A percentile compares a stretch with the other conserved stretches of the same genome.
Evolutionary conservation across 1,284 basidiomycete genomes (phyloP).

Genomic region (Microbotryum silenes-acaulis): DNA sequence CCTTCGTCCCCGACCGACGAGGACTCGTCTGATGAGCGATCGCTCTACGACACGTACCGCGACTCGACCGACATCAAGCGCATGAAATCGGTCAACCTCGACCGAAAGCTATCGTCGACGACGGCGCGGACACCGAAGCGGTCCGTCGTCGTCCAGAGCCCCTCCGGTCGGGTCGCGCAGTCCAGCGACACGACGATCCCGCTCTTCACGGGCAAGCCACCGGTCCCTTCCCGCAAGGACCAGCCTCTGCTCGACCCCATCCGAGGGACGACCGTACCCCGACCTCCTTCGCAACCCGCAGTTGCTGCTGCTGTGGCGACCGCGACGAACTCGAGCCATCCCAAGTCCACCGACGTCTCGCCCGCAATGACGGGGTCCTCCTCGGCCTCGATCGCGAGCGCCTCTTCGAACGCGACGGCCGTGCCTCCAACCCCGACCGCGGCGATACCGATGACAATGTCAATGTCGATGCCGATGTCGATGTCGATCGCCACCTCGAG

Average conservation of each 20-base stretch:
- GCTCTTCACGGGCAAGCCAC: constrained; percentile 27
- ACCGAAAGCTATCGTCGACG: constrained; percentile 81
- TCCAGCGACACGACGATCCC: constrained; percentile 47
- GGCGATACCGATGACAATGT: background rate
- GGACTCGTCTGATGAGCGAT: constrained; percentile 35
- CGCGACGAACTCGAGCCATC: too few relatives aligned
- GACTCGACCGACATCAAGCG: constrained; percentile 85
- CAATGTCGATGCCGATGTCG: background rate
- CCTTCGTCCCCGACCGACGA: constrained; percentile 60
- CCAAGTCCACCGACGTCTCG: too few relatives aligned
- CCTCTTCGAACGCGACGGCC: background rate
- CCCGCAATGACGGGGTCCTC: background rate
- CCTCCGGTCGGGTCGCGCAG: constrained; percentile 78
- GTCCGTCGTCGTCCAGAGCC: constrained; percentile 91
- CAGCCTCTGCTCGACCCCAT: constrained; percentile 31
- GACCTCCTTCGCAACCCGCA: constrained; percentile 35
- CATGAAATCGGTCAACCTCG: constrained; percentile 82
- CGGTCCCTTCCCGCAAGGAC: constrained; percentile 31
- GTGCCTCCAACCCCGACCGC: background rate
- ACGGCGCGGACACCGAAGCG: constrained; percentile 85
- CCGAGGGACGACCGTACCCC: constrained; percentile 39
- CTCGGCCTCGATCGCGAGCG: background rate
- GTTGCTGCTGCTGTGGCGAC: background rate
- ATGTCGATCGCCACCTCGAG: background rate
- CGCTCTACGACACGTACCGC: constrained; percentile 54